Percentiles rank a stretch among this genome's conserved stretches.
These are phyloP conservation scores for Aristolochia fimbriata DNA, from an alignment of 164 flowering plant genomes.

Conservation along the genomic window DNA sequence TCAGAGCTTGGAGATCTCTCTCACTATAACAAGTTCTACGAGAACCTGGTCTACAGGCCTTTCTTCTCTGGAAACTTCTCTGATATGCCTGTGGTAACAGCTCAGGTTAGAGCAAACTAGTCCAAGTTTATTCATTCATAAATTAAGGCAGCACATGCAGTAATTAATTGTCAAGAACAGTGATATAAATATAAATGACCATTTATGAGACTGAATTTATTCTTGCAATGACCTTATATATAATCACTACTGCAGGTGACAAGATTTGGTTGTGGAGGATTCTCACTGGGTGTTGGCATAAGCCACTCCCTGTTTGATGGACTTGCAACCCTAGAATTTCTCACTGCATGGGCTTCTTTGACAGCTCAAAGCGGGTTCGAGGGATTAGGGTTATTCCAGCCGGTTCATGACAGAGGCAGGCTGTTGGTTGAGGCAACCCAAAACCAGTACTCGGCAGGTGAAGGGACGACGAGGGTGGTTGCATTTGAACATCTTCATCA, in stretches of 20 bases:
- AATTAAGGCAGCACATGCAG: no score
- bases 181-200: no score
- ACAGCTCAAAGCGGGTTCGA: neutral
- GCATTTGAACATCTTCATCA: conserved; percentile 1
- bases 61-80: conserved; percentile 25
- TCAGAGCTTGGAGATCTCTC: conserved; percentile 43
- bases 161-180: no score
- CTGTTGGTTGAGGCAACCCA: neutral
- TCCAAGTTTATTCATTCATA: no score
- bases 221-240: neutral
- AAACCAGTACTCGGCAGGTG: neutral
- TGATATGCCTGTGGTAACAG: conserved; percentile 41
- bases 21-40: conserved; percentile 31
- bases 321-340: neutral
- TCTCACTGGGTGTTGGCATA: conserved; percentile 25
- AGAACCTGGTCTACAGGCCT: conserved; percentile 36
- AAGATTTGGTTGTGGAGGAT: conserved; percentile 36
- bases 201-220: neutral
- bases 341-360: conserved; percentile 5
- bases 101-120: conserved; percentile 38
- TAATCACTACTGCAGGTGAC: conserved; percentile 28
- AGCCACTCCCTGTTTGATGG: conserved; percentile 23
- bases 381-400: neutral
- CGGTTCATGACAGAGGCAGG: conserved; percentile 1
- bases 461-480: neutral